These are phyloP conservation scores for Entonaema liquescens DNA, from an alignment of 495 filamentous ascomycete species.

Conservation along the genomic window DNA sequence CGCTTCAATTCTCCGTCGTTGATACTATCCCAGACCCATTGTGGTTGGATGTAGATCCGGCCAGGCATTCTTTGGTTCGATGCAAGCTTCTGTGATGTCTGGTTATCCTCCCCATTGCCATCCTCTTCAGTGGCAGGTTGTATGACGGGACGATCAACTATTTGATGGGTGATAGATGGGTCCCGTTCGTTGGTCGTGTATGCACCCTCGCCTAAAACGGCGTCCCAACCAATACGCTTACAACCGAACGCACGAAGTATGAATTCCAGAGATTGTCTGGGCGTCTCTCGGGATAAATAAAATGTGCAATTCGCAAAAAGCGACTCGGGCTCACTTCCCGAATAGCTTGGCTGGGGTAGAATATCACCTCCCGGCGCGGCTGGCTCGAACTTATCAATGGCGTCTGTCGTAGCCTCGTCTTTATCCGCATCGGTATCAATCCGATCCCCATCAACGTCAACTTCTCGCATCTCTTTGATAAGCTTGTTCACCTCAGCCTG, in stretches of 20 bases:
- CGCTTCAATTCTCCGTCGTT: constrained; percentile 88
- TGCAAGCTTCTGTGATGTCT: constrained; percentile 61
- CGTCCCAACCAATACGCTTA: constrained; percentile 94
- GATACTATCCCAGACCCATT: constrained; percentile 97
- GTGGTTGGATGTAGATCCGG: constrained; percentile 90
- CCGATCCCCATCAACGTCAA: constrained; percentile 54
- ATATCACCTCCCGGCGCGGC: constrained; percentile 81
- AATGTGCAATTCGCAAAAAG: constrained; percentile 90
- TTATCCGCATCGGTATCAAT: constrained; percentile 60
- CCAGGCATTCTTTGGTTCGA: constrained; percentile 78
- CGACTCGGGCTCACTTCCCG: constrained; percentile 62
- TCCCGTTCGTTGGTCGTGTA: constrained; percentile 90
- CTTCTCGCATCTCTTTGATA: constrained; percentile 59
- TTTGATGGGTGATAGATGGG: constrained; percentile 90
- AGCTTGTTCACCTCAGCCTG: constrained; percentile 65
- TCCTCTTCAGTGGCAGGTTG: constrained; percentile 66
- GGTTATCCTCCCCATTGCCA: constrained; percentile 64
- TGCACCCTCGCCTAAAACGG: constrained; percentile 86
- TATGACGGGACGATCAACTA: constrained; percentile 86
- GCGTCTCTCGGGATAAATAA: constrained; percentile 93
- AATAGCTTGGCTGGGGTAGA: constrained; percentile 79
- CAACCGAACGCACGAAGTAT: constrained; percentile 94
- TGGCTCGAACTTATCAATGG: constrained; percentile 89
- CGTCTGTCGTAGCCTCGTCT: constrained; percentile 64
- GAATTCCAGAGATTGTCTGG: constrained; percentile 90